Evolutionary conservation across 2,329 filamentous ascomycete species (phyloP).

Genomic region (Shiraia sp.): DNA sequence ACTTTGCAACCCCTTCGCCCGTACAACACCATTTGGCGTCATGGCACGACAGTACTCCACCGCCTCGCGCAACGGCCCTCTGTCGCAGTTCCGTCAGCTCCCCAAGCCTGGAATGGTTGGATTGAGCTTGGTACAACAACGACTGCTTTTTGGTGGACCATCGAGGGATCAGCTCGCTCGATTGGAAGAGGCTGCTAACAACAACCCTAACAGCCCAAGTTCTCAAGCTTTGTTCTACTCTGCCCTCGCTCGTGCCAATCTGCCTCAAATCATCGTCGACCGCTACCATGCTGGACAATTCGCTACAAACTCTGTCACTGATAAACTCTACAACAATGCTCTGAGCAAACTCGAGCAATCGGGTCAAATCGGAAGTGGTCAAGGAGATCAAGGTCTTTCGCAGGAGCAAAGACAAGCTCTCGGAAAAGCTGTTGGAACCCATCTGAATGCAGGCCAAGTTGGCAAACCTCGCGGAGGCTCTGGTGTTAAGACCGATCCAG

Average conservation of each 20-base stretch:
- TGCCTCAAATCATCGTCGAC: conserved; percentile 91
- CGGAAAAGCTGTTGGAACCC: conserved; percentile 79
- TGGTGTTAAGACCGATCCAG: conserved; percentile 79
- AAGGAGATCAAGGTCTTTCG: conserved; percentile 47
- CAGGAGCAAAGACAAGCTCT: conserved; percentile 73
- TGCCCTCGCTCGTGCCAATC: conserved; percentile 84
- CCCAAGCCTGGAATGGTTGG: conserved; percentile 39
- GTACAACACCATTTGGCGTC: conserved; percentile 28
- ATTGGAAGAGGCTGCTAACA: conserved; percentile 88
- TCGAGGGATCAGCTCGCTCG: conserved; percentile 71
- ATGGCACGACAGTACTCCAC: conserved; percentile 46
- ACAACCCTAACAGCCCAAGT: conserved; percentile 83
- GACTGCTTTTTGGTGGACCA: conserved; percentile 52
- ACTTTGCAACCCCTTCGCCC: conserved; percentile 40
- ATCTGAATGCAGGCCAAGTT: conserved; percentile 68
- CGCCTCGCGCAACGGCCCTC: conserved; percentile 39
- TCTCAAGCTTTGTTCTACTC: conserved; percentile 95
- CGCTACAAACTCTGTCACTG: conserved; percentile 76
- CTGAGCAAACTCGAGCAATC: conserved; percentile 63
- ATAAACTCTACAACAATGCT: conserved; percentile 78
- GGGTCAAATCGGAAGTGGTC: conserved; percentile 33
- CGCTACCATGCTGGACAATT: conserved; percentile 86
- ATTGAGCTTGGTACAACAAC: conserved; percentile 48
- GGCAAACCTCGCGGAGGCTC: conserved; percentile 61
- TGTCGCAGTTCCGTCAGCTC: conserved; percentile 35